phyloP scores from a whole-genome alignment of 1,139 yeast species.

The Hemisphaericaspora subhashii region DNA sequence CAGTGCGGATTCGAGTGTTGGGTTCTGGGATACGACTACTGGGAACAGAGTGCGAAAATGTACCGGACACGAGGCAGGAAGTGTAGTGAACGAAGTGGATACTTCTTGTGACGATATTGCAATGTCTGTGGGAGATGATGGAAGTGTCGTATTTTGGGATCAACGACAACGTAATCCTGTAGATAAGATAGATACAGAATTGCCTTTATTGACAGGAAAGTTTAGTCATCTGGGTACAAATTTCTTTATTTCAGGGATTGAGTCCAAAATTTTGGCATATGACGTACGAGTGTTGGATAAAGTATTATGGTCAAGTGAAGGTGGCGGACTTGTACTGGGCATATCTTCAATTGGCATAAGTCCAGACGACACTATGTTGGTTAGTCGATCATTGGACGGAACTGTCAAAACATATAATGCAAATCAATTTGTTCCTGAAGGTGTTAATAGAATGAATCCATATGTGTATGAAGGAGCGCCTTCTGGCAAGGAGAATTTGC shows the following conservation, averaged over 20 bases:
- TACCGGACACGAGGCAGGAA: slow-evolving; percentile 40
- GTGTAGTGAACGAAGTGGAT: slow-evolving; percentile 56
- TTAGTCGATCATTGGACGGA: slow-evolving; percentile 61
- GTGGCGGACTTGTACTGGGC: slow-evolving; percentile 40
- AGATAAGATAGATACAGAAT: slow-evolving; percentile 40
- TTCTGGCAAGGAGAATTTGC: slow-evolving; percentile 52
- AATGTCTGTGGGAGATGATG: slow-evolving; percentile 68
- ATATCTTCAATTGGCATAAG: slow-evolving; percentile 55
- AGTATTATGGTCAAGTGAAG: slow-evolving; percentile 44
- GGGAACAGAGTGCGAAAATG: slow-evolving; percentile 57
- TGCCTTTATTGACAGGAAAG: slow-evolving; percentile 60
- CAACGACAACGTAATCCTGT: slow-evolving; percentile 49
- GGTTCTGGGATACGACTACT: slow-evolving; percentile 56
- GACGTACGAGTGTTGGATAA: slow-evolving; percentile 46
- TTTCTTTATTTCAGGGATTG: slow-evolving; percentile 65
- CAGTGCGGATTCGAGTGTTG: slow-evolving; percentile 54
- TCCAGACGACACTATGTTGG: slow-evolving; percentile 48
- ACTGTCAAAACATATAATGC: slow-evolving; percentile 58
- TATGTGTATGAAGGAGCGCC: slow-evolving; percentile 59
- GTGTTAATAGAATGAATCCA: slow-evolving; percentile 40
- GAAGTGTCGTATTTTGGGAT: slow-evolving; percentile 63
- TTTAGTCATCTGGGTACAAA: slow-evolving; percentile 35
- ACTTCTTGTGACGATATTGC: slow-evolving; percentile 25
- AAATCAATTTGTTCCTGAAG: slow-evolving; percentile 40
- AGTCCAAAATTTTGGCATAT: slow-evolving; percentile 58